These are phyloP conservation scores for Artemisia tridentata DNA, from an alignment of 129 eudicot species.

Conservation along the genomic window DNA sequence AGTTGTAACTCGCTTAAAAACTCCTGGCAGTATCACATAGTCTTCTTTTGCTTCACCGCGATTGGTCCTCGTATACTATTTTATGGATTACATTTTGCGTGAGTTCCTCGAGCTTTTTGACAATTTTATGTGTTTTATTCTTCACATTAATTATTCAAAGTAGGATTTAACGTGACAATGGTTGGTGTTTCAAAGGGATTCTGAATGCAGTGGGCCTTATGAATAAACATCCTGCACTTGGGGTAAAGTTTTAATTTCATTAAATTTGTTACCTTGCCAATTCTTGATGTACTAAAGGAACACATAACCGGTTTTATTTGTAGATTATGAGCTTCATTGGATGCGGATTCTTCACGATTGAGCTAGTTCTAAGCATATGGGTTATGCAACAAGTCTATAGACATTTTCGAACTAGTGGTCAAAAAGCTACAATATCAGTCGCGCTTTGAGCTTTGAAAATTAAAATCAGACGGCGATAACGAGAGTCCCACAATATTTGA, in stretches of 20 bases:
- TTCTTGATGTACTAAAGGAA: not conserved
- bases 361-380: conserved; percentile 39
- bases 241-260: conserved; percentile 37
- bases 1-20: not conserved
- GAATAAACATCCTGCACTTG: conserved; percentile 42
- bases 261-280: not conserved
- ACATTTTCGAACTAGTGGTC: conserved; percentile 22
- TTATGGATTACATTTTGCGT: conserved; percentile 75
- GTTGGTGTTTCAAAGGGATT: conserved; percentile 54
- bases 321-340: conserved; percentile 41
- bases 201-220: conserved; percentile 63
- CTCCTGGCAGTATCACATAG: conserved; percentile 60
- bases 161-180: not conserved
- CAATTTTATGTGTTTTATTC: not conserved
- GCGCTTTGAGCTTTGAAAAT: conserved; percentile 17
- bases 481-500: not conserved
- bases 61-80: conserved; percentile 86
- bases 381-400: conserved; percentile 36
- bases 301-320: not conserved
- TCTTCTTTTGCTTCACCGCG: conserved; percentile 72
- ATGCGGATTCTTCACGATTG: conserved; percentile 27
- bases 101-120: conserved; percentile 20
- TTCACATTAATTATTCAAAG: not conserved
- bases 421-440: conserved; percentile 13
- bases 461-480: not conserved